Conservation (phyloP, 1,139 yeast genomes). For the Lodderomyces metapsilosis region DNA sequence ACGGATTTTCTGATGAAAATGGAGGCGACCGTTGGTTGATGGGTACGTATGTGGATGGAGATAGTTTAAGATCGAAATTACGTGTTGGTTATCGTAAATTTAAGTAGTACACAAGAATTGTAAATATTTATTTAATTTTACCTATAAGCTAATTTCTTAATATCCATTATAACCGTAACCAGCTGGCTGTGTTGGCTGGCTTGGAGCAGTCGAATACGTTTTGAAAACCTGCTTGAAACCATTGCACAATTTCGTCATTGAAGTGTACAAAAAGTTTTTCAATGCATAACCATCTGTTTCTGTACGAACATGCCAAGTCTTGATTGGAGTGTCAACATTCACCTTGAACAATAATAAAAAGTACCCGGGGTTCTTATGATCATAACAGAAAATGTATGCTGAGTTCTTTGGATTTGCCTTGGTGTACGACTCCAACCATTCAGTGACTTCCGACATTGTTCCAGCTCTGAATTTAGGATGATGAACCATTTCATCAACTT, state of each 20-base stretch:
- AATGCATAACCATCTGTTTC: slow-evolving; percentile 83
- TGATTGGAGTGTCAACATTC: slow-evolving; percentile 67
- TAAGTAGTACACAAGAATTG: neutral
- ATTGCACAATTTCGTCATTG: slow-evolving; percentile 82
- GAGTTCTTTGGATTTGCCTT: slow-evolving; percentile 89
- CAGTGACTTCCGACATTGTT: slow-evolving; percentile 73
- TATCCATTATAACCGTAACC: slow-evolving; percentile 1
- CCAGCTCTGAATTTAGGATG: slow-evolving; percentile 90
- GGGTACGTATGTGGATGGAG: slow-evolving; percentile 77
- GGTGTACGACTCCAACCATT: slow-evolving; percentile 86
- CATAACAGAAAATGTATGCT: slow-evolving; percentile 88
- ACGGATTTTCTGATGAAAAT: slow-evolving; percentile 50
- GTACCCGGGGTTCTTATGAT: slow-evolving; percentile 91
- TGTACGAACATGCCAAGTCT: slow-evolving; percentile 88
- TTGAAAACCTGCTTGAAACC: slow-evolving; percentile 70
- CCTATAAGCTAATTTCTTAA: neutral
- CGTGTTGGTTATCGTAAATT: slow-evolving; percentile 27
- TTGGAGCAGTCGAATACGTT: slow-evolving; percentile 5
- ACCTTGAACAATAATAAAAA: slow-evolving; percentile 81
- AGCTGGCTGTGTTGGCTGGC: slow-evolving; percentile 19
- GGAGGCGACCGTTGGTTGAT: slow-evolving; percentile 70
- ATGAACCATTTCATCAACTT: slow-evolving; percentile 79
- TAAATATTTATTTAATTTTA: neutral
- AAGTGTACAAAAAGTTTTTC: slow-evolving; percentile 79
- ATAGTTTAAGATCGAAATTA: slow-evolving; percentile 64